Base-by-base conservation (phyloP, 768 basidiomycete genomes). In the Mycena vulgaris region DNA sequence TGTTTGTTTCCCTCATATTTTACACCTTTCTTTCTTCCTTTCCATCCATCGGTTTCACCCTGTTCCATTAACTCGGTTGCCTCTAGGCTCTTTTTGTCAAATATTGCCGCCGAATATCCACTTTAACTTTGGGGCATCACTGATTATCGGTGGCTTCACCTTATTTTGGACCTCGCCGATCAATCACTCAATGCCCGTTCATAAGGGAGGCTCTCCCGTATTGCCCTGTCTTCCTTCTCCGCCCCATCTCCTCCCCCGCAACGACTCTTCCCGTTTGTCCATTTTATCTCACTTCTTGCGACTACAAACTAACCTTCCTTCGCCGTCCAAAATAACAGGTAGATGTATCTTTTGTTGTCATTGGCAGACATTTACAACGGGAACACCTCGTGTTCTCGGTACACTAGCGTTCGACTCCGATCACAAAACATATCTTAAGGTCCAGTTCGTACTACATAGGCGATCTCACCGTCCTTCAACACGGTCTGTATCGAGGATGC, bases 1-100 rank as follows among this genome's bases (percentile, higher is more conserved):
- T 57, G 55, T 57, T 53, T 57, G 55, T 57, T 57, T 57, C 37
- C n/a, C 55, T 57, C 55, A 33, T 40, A 57, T 57, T 57, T 27
- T 57, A 40, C 23, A 57, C 55, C 55, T 40, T 37, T 51, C 27
- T 25, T 28, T 57, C 37, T 57, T 57, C 37, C 37, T 40, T 57
- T 57, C n/a, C n/a, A n/a, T n/a, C n/a, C n/a, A n/a, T n/a, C n/a
- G n/a, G n/a, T n/a, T n/a, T n/a, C n/a, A n/a, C n/a, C n/a, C n/a
- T n/a, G n/a, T n/a, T n/a, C n/a, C n/a, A n/a, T n/a, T n/a, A n/a
- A n/a, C n/a, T n/a, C n/a, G n/a, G n/a, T n/a, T n/a, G n/a, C n/a
- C n/a, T n/a, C n/a, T n/a, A n/a, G n/a, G n/a, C n/a, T n/a, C n/a
- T n/a, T n/a, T n/a, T n/a, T n/a, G n/a, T n/a, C n/a, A n/a, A n/a